Conservation (phyloP, 345 rosid genomes). For the Zanthoxylum bungeanum region DNA sequence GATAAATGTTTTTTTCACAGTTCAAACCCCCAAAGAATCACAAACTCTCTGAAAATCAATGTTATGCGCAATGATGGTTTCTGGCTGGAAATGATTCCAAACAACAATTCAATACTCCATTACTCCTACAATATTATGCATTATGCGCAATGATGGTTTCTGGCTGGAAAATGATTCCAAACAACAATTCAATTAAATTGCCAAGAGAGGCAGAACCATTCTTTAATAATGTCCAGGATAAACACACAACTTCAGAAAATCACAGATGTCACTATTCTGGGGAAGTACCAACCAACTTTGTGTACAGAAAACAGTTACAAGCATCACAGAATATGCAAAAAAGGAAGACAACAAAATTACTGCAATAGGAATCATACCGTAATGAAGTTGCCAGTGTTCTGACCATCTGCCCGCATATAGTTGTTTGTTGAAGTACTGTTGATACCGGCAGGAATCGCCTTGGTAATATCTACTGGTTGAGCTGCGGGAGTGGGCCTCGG, state of each 20-base stretch:
- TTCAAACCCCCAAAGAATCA: neutral
- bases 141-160: neutral
- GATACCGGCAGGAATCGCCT: conserved; percentile 67
- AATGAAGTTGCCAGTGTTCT: conserved; percentile 79
- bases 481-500: conserved; percentile 40
- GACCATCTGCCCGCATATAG: conserved; percentile 77
- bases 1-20: neutral
- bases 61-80: neutral
- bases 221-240: neutral
- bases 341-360: neutral
- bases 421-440: conserved; percentile 60
- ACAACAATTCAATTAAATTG: neutral
- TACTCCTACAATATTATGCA: neutral
- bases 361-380: conserved; percentile 38
- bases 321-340: neutral
- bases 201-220: neutral
- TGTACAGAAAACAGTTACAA: neutral
- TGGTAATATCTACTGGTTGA: conserved; percentile 42
- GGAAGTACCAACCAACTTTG: neutral
- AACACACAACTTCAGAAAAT: neutral
- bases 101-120: neutral
- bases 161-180: neutral
- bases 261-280: neutral
- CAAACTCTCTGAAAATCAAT: neutral
- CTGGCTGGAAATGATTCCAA: neutral